Percentiles rank a stretch among this genome's conserved stretches.
Conservation (phyloP, 1,139 yeast genomes). For the Kurtzmaniella quercitrusa region DNA sequence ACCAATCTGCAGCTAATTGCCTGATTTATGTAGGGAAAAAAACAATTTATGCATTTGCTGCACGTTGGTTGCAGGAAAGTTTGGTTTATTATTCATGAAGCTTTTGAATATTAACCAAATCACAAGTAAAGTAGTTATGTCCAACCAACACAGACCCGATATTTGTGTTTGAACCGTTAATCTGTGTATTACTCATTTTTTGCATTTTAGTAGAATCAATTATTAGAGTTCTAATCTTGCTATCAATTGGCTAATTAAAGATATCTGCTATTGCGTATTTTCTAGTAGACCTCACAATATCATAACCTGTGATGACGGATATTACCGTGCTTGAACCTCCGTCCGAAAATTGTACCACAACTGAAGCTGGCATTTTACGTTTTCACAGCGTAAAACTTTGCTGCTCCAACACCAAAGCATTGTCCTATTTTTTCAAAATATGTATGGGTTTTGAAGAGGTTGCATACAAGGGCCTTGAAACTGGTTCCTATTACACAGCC, state of each 20-base stretch:
- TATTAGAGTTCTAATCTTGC: no score
- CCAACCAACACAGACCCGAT: no score
- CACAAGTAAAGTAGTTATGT: not conserved
- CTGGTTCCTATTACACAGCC: slow-evolving; percentile 53
- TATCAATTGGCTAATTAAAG: not conserved
- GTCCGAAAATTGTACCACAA: not conserved
- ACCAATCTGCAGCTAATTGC: not conserved
- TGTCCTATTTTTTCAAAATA: slow-evolving; percentile 51
- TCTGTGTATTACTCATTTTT: no score
- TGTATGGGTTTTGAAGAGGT: slow-evolving; percentile 61
- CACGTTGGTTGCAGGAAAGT: not conserved
- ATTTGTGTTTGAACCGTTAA: no score
- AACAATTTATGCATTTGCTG: not conserved
- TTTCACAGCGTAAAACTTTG: slow-evolving; percentile 31
- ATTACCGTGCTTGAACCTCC: not conserved
- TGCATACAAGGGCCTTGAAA: slow-evolving; percentile 67
- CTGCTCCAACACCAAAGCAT: slow-evolving; percentile 61
- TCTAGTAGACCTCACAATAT: not conserved
- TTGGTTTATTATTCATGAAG: not conserved
- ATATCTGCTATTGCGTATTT: not conserved
- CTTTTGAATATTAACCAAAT: no score
- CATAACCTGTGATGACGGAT: not conserved
- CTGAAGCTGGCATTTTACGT: slow-evolving; percentile 21
- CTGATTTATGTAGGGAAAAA: not conserved
- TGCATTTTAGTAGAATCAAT: no score